Base-by-base conservation (phyloP, 2,329 filamentous ascomycete genomes). In the Colletotrichum gloeosporioides region DNA sequence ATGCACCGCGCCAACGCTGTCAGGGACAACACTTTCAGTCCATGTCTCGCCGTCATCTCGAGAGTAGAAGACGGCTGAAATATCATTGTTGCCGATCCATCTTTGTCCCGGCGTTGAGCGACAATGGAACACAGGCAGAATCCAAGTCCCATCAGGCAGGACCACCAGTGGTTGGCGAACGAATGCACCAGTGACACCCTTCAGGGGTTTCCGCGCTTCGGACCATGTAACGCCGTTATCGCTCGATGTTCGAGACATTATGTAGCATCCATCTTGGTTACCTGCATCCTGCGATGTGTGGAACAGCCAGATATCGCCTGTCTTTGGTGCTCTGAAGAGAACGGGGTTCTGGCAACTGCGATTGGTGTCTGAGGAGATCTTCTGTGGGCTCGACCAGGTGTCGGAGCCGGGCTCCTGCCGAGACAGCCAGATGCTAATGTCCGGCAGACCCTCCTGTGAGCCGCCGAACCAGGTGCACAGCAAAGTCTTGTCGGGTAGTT, bases 321-420 rank as follows among this genome's bases (percentile, higher is more conserved):
- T 83, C 1, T 77, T 75, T 1, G 86, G 85, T 2, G 81, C 82
- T 8, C 79, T 79, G 72, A 88, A 88, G 4, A 88, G 78, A 2
- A 88, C 82, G 0, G 87, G 87, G 39, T 88, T 88, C 76, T 88
- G 87, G 57, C 87, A 87, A 77, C 87, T 88, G 16, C 86, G 82
- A 25, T 82, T 80, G 6, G 81, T 73, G 71, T 87, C 87, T 12
- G 82, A 83, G 0, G 86, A 86, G 3, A 88, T 82, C 66, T 82
- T 86, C 0, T 78, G 65, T 0, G 86, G 83, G 0, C 77, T 49
- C 0, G 79, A 78, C 86, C 86, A 88, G 4, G 77, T 62, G 0
- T 66, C 69, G 0, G 82, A 73, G 0, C 82, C 83, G 1, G 82
- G 79, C 3, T 77, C 78, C 2, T 85, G 78, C 8, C 85, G 84